These are phyloP conservation scores for Diaporthe citri DNA, from an alignment of 2,329 filamentous ascomycete species.

Conservation along the genomic window DNA sequence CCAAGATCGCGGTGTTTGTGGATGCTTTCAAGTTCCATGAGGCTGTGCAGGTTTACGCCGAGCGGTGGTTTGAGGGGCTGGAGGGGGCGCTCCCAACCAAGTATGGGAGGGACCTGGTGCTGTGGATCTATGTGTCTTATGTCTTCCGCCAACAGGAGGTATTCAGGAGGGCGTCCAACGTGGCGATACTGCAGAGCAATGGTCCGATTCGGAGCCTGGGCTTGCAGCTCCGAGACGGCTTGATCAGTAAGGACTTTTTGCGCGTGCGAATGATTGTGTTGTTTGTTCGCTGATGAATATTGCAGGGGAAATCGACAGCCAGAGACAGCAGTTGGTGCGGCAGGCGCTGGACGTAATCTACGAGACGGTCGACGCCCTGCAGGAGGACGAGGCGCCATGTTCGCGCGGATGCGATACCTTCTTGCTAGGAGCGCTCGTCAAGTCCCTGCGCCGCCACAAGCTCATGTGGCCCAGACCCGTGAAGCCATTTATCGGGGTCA, in stretches of 20 bases:
- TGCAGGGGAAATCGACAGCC: conserved; percentile 46
- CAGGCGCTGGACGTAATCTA: conserved; percentile 44
- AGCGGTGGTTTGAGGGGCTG: conserved; percentile 54
- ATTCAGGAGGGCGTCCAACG: conserved; percentile 46
- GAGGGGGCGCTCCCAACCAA: conserved; percentile 36
- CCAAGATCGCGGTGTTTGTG: conserved; percentile 58
- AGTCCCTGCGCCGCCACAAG: conserved; percentile 46
- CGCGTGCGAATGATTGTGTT: too few relatives aligned
- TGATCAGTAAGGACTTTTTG: conserved; percentile 44
- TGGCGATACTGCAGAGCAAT: conserved; percentile 44
- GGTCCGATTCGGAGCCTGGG: conserved; percentile 45
- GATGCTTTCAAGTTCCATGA: conserved; percentile 58
- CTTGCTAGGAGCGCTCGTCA: conserved; percentile 48
- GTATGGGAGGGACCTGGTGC: conserved; percentile 44
- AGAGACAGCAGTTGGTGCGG: conserved; percentile 46
- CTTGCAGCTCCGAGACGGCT: conserved; percentile 48
- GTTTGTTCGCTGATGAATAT: background rate
- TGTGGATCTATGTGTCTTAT: conserved; percentile 50
- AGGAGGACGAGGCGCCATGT: conserved; percentile 38
- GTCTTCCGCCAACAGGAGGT: conserved; percentile 47
- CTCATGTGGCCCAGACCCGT: conserved; percentile 47
- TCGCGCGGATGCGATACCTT: conserved; percentile 46
- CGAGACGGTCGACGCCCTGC: conserved; percentile 44
- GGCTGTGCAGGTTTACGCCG: conserved; percentile 55
- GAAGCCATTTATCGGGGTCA: conserved; percentile 44